Evolutionary conservation across 352 stramenopile genomes (phyloP).

Genomic region (Phytopythium helicoides): DNA sequence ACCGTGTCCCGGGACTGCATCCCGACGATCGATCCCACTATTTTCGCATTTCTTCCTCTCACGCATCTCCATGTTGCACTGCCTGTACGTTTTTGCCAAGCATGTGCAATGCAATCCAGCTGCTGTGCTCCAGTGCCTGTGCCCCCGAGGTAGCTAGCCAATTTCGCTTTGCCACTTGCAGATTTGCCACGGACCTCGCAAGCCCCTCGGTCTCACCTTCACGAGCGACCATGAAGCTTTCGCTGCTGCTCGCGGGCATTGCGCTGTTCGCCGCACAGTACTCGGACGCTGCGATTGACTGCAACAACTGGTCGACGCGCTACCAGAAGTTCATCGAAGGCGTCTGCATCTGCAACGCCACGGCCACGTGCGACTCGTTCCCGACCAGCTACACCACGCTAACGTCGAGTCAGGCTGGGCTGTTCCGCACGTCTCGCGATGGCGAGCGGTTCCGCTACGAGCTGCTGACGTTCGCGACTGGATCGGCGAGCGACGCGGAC

Average conservation of each 20-base stretch:
- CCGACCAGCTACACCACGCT: constrained; percentile 28
- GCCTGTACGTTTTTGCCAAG: too few relatives aligned
- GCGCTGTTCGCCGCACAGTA: not conserved
- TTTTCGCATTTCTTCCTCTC: too few relatives aligned
- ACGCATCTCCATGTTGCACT: too few relatives aligned
- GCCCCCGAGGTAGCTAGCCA: too few relatives aligned
- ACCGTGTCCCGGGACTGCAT: too few relatives aligned
- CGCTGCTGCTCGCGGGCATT: not conserved
- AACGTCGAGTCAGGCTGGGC: constrained; percentile 21
- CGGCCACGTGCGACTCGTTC: constrained; percentile 28
- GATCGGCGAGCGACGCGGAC: constrained; percentile 13
- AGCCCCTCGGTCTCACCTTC: not conserved
- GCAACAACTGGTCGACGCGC: constrained; percentile 30
- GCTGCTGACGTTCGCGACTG: constrained; percentile 9
- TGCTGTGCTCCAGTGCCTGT: too few relatives aligned
- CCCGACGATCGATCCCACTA: too few relatives aligned
- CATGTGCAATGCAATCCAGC: too few relatives aligned
- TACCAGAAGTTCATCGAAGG: constrained; percentile 41
- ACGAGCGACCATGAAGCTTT: not conserved
- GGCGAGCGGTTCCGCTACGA: constrained; percentile 43
- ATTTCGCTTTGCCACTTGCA: constrained; percentile 3
- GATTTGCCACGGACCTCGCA: not conserved
- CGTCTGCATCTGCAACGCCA: constrained; percentile 55
- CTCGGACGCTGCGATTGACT: constrained; percentile 6
- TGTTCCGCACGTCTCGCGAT: constrained; percentile 47